These are phyloP conservation scores for Ruellia speciosa DNA, from an alignment of 305 asterid genomes.

Conservation along the genomic window DNA sequence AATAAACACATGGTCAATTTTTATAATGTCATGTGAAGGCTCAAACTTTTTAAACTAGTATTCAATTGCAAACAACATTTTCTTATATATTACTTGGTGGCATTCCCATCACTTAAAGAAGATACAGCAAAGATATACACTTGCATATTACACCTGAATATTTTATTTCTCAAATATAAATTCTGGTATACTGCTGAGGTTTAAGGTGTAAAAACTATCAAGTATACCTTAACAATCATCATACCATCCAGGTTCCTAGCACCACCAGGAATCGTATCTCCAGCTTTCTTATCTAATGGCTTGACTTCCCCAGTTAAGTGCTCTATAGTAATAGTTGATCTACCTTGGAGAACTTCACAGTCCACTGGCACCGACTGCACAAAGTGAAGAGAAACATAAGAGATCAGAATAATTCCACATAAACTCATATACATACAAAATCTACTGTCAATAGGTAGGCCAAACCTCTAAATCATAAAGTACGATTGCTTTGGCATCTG, in stretches of 20 bases:
- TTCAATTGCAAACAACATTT: not conserved
- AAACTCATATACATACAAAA: conserved; percentile 11
- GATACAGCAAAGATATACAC: conserved; percentile 4
- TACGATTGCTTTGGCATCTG: conserved; percentile 9
- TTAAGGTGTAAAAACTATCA: not conserved
- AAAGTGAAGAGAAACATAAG: conserved; percentile 21
- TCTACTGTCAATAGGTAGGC: not conserved
- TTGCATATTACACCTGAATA: not conserved
- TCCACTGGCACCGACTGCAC: conserved; percentile 97
- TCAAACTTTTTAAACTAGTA: not conserved
- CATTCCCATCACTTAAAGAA: conserved; percentile 13
- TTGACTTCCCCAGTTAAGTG: conserved; percentile 96
- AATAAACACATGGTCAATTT: not conserved
- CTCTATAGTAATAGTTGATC: conserved; percentile 90
- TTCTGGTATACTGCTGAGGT: not conserved
- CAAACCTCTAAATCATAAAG: not conserved
- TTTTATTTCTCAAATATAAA: not conserved
- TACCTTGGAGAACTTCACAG: conserved; percentile 81
- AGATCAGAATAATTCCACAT: conserved; percentile 17
- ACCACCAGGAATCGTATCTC: conserved; percentile 97
- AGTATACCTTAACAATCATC: conserved; percentile 86
- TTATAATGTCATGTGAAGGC: not conserved
- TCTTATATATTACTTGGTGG: conserved; percentile 5
- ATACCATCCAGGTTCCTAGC: conserved; percentile 94
- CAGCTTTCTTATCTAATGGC: conserved; percentile 67